These are phyloP conservation scores for Achlya hypogyna DNA, from an alignment of 352 stramenopile species.

Conservation along the genomic window DNA sequence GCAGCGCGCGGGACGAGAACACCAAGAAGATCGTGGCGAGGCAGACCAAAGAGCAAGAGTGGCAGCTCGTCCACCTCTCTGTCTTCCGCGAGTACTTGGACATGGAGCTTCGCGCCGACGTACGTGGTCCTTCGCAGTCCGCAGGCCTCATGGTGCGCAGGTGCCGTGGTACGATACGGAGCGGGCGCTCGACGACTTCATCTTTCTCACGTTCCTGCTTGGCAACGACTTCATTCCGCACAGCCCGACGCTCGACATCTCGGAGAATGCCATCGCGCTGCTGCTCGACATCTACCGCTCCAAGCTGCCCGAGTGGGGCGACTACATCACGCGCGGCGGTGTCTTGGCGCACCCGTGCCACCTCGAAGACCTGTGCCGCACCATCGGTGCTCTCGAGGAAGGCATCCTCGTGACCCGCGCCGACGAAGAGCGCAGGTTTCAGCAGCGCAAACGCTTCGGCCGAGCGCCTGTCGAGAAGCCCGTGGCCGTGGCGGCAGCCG, in stretches of 20 bases:
- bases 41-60: constrained; percentile 90
- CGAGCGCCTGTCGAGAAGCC: constrained; percentile 30
- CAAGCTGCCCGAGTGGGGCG: constrained; percentile 64
- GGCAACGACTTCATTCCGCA: constrained; percentile 99
- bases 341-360: constrained; percentile 84
- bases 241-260: constrained; percentile 97
- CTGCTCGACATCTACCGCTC: constrained; percentile 87
- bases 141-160: constrained; percentile 19
- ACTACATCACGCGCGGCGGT: constrained; percentile 90
- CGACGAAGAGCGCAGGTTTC: constrained; percentile 33
- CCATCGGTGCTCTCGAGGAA: constrained; percentile 91
- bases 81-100: constrained; percentile 97
- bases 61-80: constrained; percentile 95
- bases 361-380: constrained; percentile 88
- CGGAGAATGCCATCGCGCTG: constrained; percentile 95
- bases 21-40: constrained; percentile 89
- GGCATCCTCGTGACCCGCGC: constrained; percentile 85
- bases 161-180: constrained; percentile 75
- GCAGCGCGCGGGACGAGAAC: constrained; percentile 36
- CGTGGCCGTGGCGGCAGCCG: constrained; percentile 22
- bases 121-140: neutral
- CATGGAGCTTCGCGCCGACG: constrained; percentile 88
- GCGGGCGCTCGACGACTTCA: constrained; percentile 98
- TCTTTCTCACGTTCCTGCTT: constrained; percentile 99
- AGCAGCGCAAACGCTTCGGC: constrained; percentile 1